Percentiles rank a stretch among this genome's conserved stretches.
These are phyloP conservation scores for Globisporangium sylvaticum DNA, from an alignment of 352 stramenopile genomes.

Conservation along the genomic window DNA sequence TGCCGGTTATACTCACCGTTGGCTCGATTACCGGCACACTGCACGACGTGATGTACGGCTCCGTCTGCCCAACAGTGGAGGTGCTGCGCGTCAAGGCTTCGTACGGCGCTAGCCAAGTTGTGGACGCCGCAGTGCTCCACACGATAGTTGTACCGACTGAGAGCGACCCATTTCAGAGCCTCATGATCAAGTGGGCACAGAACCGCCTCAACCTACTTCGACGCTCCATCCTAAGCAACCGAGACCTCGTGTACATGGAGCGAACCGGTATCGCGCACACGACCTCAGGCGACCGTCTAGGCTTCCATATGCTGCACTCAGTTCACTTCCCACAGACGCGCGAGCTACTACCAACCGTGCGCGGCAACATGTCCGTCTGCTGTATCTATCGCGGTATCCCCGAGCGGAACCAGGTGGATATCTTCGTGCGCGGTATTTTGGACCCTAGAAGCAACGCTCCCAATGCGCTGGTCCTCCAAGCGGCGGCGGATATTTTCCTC, in stretches of 20 bases:
- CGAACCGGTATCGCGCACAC: constrained; percentile 22
- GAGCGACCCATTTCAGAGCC: constrained; percentile 19
- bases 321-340: constrained; percentile 33
- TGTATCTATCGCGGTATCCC: background rate
- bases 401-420: background rate
- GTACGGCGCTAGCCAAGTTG: constrained; percentile 5
- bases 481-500: too few relatives aligned
- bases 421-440: background rate
- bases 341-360: constrained; percentile 15
- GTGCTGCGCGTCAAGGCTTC: constrained; percentile 16
- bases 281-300: constrained; percentile 26
- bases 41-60: constrained; percentile 32
- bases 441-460: background rate
- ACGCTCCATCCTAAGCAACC: constrained; percentile 22
- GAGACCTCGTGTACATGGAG: constrained; percentile 43
- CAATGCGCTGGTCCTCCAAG: background rate
- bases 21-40: background rate
- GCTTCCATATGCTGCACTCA: constrained; percentile 36
- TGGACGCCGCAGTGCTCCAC: background rate
- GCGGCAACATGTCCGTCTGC: constrained; percentile 13
- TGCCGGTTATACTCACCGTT: constrained; percentile 2
- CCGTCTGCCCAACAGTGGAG: constrained; percentile 22
- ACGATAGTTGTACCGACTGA: background rate
- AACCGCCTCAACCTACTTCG: background rate
- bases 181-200: constrained; percentile 34